phyloP scores from a whole-genome alignment of 2,329 filamentous ascomycete species.

The Ophiostoma sp. region DNA sequence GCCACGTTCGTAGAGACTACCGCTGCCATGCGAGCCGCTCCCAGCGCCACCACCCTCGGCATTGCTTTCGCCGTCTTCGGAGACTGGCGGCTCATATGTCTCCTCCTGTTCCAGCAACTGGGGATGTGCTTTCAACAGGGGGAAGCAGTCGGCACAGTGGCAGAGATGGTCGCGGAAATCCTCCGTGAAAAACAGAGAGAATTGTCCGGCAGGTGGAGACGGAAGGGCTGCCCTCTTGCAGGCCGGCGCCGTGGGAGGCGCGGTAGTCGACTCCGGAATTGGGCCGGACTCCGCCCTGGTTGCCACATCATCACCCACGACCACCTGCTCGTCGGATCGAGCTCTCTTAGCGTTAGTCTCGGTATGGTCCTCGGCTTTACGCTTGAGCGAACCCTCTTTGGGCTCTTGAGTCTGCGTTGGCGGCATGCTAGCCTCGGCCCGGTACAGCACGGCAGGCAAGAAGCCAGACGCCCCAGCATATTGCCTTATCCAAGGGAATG shows the following conservation, averaged over 20 bases:
- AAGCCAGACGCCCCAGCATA: slow-evolving; percentile 84
- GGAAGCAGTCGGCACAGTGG: slow-evolving; percentile 79
- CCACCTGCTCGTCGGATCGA: slow-evolving; percentile 29
- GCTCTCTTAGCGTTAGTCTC: slow-evolving; percentile 51
- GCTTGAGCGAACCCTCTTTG: slow-evolving; percentile 55
- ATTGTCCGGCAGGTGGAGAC: slow-evolving; percentile 53
- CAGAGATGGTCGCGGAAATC: slow-evolving; percentile 82
- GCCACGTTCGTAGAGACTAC: slow-evolving; percentile 83
- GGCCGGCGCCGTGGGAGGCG: background rate
- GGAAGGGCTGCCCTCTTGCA: slow-evolving; percentile 67
- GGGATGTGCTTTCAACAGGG: slow-evolving; percentile 65
- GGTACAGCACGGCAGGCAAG: slow-evolving; percentile 66
- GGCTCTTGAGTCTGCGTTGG: background rate
- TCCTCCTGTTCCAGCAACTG: slow-evolving; percentile 94
- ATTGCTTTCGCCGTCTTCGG: slow-evolving; percentile 59
- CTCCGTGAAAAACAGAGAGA: slow-evolving; percentile 81
- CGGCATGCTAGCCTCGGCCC: slow-evolving; percentile 30
- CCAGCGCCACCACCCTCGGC: slow-evolving; percentile 56
- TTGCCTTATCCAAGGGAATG: slow-evolving; percentile 86
- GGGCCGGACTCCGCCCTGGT: slow-evolving; percentile 25
- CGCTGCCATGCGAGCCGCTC: slow-evolving; percentile 64
- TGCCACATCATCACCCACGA: background rate
- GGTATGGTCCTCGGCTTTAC: slow-evolving; percentile 61
- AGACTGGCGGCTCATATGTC: slow-evolving; percentile 87
- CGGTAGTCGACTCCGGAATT: background rate